A percentile compares a stretch with the other conserved stretches of the same genome.
These are phyloP conservation scores for Penicillium sp. DNA, from an alignment of 2,329 filamentous ascomycete genomes.

Conservation along the genomic window DNA sequence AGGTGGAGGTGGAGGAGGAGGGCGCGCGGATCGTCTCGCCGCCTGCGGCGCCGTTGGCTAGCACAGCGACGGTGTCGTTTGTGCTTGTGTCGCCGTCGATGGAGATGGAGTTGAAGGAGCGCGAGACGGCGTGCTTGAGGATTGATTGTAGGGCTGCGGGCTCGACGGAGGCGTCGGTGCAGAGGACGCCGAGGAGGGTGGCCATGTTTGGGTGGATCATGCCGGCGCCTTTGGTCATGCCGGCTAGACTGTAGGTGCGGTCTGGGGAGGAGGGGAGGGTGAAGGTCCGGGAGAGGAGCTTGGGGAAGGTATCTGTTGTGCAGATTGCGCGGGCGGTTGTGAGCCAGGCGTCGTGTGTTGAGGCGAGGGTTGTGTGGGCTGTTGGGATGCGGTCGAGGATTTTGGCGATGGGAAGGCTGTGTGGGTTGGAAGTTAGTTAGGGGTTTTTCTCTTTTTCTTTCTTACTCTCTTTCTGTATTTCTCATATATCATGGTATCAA, in stretches of 20 bases:
- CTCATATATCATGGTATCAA: too few species aligned
- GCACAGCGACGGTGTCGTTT: slow-evolving; percentile 89
- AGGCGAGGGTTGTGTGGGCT: slow-evolving; percentile 67
- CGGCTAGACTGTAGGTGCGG: slow-evolving; percentile 76
- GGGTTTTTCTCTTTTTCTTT: neutral
- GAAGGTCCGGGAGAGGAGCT: slow-evolving; percentile 82
- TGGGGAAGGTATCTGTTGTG: slow-evolving; percentile 98
- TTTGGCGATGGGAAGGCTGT: slow-evolving; percentile 83
- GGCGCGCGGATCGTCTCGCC: slow-evolving; percentile 58
- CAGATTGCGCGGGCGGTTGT: slow-evolving; percentile 85
- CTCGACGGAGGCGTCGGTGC: slow-evolving; percentile 81
- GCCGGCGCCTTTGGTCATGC: slow-evolving; percentile 95
- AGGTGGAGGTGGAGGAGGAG: too few species aligned
- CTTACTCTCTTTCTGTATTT: too few species aligned
- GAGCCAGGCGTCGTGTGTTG: slow-evolving; percentile 81
- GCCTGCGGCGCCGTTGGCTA: slow-evolving; percentile 92
- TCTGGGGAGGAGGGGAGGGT: slow-evolving; percentile 73
- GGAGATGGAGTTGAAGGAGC: slow-evolving; percentile 93
- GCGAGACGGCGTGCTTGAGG: slow-evolving; percentile 69
- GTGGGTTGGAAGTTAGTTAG: slow-evolving; percentile 1
- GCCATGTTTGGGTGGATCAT: slow-evolving; percentile 99
- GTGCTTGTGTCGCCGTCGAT: slow-evolving; percentile 97
- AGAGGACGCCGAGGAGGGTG: slow-evolving; percentile 84
- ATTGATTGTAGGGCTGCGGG: slow-evolving; percentile 63
- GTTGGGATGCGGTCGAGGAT: slow-evolving; percentile 78